Percentiles rank a stretch among this genome's conserved stretches.
Conservation (phyloP, 192 early-diverging fungal genomes). For the Umbelopsis sp. region DNA sequence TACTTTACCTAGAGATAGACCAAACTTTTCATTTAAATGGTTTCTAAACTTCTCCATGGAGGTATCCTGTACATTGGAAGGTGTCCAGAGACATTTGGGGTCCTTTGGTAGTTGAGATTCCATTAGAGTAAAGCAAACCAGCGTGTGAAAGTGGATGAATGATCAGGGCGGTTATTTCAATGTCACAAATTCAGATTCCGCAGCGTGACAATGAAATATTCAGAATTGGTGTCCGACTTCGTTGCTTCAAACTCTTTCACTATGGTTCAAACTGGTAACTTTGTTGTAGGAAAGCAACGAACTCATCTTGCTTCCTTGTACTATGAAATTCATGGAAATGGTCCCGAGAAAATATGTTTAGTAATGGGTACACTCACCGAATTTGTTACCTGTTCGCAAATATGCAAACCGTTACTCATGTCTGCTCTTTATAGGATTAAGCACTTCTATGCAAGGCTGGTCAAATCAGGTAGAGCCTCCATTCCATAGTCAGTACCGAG, state of each 20-base stretch:
- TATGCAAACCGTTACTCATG: not conserved
- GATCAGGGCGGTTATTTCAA: conserved; percentile 6
- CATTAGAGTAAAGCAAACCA: not conserved
- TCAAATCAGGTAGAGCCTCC: conserved; percentile 34
- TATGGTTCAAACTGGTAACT: conserved; percentile 14
- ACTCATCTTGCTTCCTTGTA: conserved; percentile 48
- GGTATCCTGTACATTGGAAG: conserved; percentile 55
- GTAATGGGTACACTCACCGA: conserved; percentile 62
- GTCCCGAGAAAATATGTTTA: conserved; percentile 68
- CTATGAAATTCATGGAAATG: conserved; percentile 79
- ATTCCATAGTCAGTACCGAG: not conserved
- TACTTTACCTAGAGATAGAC: conserved; percentile 57
- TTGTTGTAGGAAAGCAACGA: conserved; percentile 10
- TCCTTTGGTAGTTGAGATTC: conserved; percentile 21
- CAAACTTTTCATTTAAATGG: conserved; percentile 71
- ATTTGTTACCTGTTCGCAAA: not conserved
- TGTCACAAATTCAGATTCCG: conserved; percentile 2
- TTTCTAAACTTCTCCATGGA: conserved; percentile 73
- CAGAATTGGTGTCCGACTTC: too few species aligned
- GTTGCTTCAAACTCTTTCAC: not conserved
- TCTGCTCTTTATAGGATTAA: conserved; percentile 19
- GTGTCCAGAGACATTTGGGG: conserved; percentile 65
- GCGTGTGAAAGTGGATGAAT: conserved; percentile 9
- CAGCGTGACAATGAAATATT: not conserved
- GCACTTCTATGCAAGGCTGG: conserved; percentile 44